These are phyloP conservation scores for Camelina sativa DNA, from an alignment of 345 rosid species.

Conservation along the genomic window DNA sequence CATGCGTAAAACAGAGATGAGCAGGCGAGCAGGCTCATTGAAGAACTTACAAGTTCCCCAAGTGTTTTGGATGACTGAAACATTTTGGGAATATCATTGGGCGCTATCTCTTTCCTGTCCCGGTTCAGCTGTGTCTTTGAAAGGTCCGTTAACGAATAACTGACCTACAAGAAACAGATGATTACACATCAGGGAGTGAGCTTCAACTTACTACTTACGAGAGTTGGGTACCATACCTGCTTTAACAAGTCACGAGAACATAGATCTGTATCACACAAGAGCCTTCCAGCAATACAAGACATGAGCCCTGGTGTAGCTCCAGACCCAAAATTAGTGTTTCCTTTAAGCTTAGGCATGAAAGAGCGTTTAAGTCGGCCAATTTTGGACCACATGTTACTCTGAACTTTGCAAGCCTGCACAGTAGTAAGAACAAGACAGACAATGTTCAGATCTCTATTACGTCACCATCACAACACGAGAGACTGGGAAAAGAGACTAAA, in stretches of 20 bases:
- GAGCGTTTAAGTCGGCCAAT: constrained; percentile 97
- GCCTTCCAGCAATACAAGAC: constrained; percentile 96
- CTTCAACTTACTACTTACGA: constrained; percentile 26
- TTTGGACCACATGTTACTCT: constrained; percentile 96
- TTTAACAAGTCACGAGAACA: constrained; percentile 88
- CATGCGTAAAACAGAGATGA: constrained; percentile 26
- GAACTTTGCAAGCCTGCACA: constrained; percentile 83
- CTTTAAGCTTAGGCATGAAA: constrained; percentile 89
- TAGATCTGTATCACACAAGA: constrained; percentile 88
- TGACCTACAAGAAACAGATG: constrained; percentile 68
- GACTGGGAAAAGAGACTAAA: constrained; percentile 8
- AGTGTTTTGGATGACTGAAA: constrained; percentile 79
- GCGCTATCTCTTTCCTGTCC: constrained; percentile 86
- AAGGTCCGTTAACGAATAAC: constrained; percentile 94
- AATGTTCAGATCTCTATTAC: constrained; percentile 18
- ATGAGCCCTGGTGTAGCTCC: constrained; percentile 96
- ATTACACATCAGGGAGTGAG: constrained; percentile 37
- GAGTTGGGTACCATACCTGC: constrained; percentile 59
- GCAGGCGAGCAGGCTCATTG: constrained; percentile 21
- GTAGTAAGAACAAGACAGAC: constrained; percentile 1
- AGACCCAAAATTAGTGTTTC: constrained; percentile 73
- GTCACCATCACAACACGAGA: constrained; percentile 5
- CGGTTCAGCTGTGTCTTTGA: constrained; percentile 87
- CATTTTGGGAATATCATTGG: constrained; percentile 80
- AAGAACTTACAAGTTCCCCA: constrained; percentile 78